Percentiles rank a stretch among this genome's conserved stretches.
Conservation (phyloP, 495 filamentous ascomycete genomes). For the Hypoxylon lienhwacheense region DNA sequence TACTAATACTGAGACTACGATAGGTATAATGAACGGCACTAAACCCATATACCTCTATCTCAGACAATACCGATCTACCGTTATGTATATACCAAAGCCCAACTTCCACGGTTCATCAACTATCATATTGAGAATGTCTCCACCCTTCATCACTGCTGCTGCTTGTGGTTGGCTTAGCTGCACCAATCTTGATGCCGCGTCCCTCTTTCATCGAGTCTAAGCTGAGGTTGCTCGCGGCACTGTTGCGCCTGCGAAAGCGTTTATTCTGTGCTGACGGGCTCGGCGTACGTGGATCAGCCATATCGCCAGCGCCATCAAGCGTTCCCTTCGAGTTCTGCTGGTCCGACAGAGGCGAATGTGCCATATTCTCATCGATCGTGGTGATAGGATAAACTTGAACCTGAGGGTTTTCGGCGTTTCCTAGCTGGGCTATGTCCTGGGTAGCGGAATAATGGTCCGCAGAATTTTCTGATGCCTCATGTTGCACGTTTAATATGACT, state of each 20-base stretch:
- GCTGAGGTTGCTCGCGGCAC: constrained; percentile 31
- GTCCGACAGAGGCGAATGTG: constrained; percentile 9
- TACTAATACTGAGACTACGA: too few relatives aligned
- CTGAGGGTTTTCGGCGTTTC: constrained; percentile 4
- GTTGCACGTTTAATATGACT: not conserved
- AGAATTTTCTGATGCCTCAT: constrained; percentile 26
- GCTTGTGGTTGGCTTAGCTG: constrained; percentile 32
- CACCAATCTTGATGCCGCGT: constrained; percentile 42
- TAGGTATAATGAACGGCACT: constrained; percentile 1
- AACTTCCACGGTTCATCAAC: not conserved
- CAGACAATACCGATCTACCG: constrained; percentile 17
- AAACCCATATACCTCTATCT: too few relatives aligned
- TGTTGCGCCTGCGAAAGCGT: constrained; percentile 22
- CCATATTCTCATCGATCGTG: constrained; percentile 22
- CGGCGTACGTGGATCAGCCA: constrained; percentile 16
- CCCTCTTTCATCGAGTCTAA: constrained; percentile 32
- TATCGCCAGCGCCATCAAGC: constrained; percentile 12
- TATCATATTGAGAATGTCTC: constrained; percentile 6
- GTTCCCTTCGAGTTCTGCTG: not conserved
- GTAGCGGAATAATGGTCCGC: constrained; percentile 2
- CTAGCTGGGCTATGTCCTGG: not conserved
- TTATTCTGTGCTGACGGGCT: constrained; percentile 23
- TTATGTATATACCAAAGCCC: constrained; percentile 4
- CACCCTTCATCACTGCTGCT: constrained; percentile 34
- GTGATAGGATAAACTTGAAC: constrained; percentile 20